These are phyloP conservation scores for Puya raimondii DNA, from an alignment of 176 grass and related monocot genomes.

Conservation along the genomic window DNA sequence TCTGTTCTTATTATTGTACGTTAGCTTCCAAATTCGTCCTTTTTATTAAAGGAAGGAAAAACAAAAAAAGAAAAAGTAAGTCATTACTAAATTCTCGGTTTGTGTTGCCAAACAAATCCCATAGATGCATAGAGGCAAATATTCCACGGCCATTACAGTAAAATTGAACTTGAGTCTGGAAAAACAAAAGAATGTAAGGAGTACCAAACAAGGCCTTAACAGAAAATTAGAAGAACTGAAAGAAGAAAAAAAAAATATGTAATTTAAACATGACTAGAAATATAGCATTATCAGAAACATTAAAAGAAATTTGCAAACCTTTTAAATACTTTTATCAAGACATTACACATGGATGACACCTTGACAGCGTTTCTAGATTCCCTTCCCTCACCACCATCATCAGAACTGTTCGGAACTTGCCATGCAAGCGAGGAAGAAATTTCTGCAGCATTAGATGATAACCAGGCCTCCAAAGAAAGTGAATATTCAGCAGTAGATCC, in stretches of 20 bases:
- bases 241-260: too few species aligned
- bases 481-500: conserved; percentile 37
- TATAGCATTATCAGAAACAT: too few species aligned
- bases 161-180: too few species aligned
- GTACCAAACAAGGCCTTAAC: too few species aligned
- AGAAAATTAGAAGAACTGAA: background rate
- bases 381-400: conserved; percentile 77
- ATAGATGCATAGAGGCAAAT: background rate
- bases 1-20: too few species aligned
- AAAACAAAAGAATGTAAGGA: too few species aligned
- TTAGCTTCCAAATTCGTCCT: too few species aligned
- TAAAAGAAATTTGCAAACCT: conserved; percentile 32
- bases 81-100: background rate
- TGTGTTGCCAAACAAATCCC: background rate
- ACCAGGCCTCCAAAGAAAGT: conserved; percentile 55
- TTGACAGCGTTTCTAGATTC: conserved; percentile 67
- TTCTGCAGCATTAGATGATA: conserved; percentile 56
- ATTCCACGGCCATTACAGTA: too few species aligned
- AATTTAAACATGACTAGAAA: too few species aligned
- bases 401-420: conserved; percentile 73
- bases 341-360: conserved; percentile 42
- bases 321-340: conserved; percentile 66
- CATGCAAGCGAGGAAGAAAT: conserved; percentile 71
- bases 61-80: too few species aligned
- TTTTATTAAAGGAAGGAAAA: too few species aligned